Base-by-base conservation (phyloP, 2,329 filamentous ascomycete species). In the Exophiala spinifera region DNA sequence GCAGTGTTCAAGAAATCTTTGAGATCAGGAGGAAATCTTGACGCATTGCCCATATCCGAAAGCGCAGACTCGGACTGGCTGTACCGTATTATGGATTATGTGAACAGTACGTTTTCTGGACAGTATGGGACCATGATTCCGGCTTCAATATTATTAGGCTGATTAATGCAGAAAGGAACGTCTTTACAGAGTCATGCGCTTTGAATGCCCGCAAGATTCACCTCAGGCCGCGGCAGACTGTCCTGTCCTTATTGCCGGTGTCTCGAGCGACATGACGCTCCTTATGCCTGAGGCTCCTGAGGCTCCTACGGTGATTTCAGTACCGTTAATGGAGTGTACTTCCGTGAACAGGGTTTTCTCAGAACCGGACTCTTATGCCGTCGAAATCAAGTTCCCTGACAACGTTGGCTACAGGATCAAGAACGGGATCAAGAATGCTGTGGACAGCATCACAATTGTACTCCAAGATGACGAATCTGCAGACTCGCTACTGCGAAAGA, bases 361-460 rank as follows among this genome's bases (percentile, higher is more conserved):
- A 11, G 21, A 53, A 20, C 50, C 52, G 4, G 46, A 55, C 5
- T 21, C 51, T n/a, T 58, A 52, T 13, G 33, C 51, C 15, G n/a
- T 55, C 20, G 56, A 59, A 20, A 44, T 59, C 20, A 19, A 20
- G 23, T 59, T 52, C 19, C 34, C 34, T 6, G 39, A 40, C 15
- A 47, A 52, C 25, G 46, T 46, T 20, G 56, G 56, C 14, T 54
- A 49, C 25, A 44, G 46, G 6, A 43, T 47, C 23, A 42, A 52
- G 8, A 50, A 59, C 25, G 56, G 52, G 17, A 25, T 31, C 48
- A 59, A 53, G 39, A 50, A 49, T 21, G 56, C 56, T 2, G 51
- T 59, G 40, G 49, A 55, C 37, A 48, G 11, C 40, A 44, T 55
- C 34, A 51, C 46, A 1, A 42, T 55, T 8, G 47, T 46, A 2